Evolutionary conservation across 495 filamentous ascomycete genomes (phyloP).

Genomic region (Hypomontagnella monticulosa): DNA sequence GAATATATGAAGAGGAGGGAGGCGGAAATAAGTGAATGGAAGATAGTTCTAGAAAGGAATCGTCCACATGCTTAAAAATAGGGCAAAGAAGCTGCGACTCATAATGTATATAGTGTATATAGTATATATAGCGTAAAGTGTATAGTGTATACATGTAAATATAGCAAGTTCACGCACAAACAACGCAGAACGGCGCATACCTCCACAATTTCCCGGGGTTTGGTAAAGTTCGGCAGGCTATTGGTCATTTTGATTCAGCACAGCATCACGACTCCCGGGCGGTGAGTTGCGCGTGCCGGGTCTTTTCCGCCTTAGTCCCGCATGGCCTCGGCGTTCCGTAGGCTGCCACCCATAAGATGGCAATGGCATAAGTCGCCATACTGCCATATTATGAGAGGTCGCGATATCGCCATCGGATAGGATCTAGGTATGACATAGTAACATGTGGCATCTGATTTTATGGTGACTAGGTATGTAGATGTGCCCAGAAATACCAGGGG

Average conservation of each 20-base stretch:
- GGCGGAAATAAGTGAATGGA: conserved; percentile 7
- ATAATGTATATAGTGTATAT: neutral
- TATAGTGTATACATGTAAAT: neutral
- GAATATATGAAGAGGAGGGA: conserved; percentile 14
- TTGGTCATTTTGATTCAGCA: conserved; percentile 28
- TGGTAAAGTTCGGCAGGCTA: conserved; percentile 14
- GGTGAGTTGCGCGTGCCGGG: conserved; percentile 12
- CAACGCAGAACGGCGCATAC: conserved; percentile 10
- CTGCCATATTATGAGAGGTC: conserved; percentile 27
- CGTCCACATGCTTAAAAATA: conserved; percentile 15
- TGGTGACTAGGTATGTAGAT: neutral
- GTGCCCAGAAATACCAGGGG: conserved; percentile 22
- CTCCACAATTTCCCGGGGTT: conserved; percentile 17
- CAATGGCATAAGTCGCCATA: conserved; percentile 9
- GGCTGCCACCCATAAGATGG: conserved; percentile 21
- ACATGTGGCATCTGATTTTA: conserved; percentile 8
- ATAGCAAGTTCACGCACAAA: conserved; percentile 34
- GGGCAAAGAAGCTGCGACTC: conserved; percentile 4
- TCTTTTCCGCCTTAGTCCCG: conserved; percentile 13
- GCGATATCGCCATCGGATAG: conserved; percentile 17
- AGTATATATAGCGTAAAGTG: neutral
- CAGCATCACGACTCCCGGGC: conserved; percentile 20
- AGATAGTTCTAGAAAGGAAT: conserved; percentile 27
- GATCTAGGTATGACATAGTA: conserved; percentile 34
- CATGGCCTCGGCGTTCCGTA: neutral